phyloP scores from a whole-genome alignment of 805 yeast genomes.

The Schizosaccharomyces osmophilus region DNA sequence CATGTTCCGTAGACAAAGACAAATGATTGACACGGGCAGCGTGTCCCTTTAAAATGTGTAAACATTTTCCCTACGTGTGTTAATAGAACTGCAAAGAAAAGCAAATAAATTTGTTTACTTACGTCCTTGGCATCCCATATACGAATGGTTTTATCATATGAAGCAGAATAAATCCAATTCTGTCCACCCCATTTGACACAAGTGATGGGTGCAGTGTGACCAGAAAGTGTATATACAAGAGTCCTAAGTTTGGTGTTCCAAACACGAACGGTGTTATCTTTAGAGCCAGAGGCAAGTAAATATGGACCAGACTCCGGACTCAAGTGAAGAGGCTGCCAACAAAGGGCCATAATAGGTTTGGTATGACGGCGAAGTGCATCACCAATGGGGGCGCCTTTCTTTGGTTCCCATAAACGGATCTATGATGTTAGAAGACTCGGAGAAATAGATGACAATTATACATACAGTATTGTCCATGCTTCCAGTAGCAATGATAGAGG shows the following conservation, averaged over 20 bases:
- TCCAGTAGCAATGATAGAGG: slow-evolving; percentile 78
- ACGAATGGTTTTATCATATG: slow-evolving; percentile 83
- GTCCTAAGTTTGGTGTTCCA: slow-evolving; percentile 66
- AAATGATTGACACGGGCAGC: slow-evolving; percentile 97
- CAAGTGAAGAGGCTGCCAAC: slow-evolving; percentile 87
- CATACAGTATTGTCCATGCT: slow-evolving; percentile 59
- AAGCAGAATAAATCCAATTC: slow-evolving; percentile 60
- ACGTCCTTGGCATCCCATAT: slow-evolving; percentile 57
- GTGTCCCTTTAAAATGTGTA: slow-evolving; percentile 61
- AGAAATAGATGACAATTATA: background rate
- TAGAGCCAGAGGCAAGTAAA: slow-evolving; percentile 63
- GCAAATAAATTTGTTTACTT: background rate
- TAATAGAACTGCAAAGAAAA: background rate
- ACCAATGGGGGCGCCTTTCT: slow-evolving; percentile 50
- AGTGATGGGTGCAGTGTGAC: slow-evolving; percentile 72
- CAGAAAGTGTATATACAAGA: slow-evolving; percentile 48
- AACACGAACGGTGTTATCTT: slow-evolving; percentile 67
- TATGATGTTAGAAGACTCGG: background rate
- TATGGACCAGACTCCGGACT: slow-evolving; percentile 38
- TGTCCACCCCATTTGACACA: slow-evolving; percentile 96
- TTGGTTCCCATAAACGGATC: slow-evolving; percentile 65
- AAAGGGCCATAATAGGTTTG: slow-evolving; percentile 69
- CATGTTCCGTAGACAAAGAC: slow-evolving; percentile 75
- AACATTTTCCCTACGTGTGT: slow-evolving; percentile 32
- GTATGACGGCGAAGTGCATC: slow-evolving; percentile 54